Conservation (phyloP, 495 filamentous ascomycete genomes). For the Neurospora intermedia region DNA sequence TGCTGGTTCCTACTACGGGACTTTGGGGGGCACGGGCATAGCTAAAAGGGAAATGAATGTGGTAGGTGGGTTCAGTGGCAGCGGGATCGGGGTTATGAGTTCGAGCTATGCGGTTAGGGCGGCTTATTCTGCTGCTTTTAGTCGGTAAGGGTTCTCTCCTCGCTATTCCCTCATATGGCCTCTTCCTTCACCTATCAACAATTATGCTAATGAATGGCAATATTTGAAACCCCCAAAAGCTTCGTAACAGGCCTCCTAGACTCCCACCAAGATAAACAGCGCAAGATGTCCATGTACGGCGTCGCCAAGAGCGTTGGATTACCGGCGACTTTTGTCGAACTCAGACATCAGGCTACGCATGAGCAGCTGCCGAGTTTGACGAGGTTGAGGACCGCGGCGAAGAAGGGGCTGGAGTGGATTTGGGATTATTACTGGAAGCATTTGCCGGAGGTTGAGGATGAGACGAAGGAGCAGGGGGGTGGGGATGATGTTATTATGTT, state of each 20-base stretch:
- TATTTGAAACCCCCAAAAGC: constrained; percentile 32
- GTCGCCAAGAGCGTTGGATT: constrained; percentile 65
- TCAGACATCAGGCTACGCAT: constrained; percentile 84
- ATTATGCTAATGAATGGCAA: too few relatives aligned
- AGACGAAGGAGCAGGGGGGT: neutral
- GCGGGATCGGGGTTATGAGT: constrained; percentile 4
- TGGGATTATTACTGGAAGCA: constrained; percentile 77
- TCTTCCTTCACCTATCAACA: too few relatives aligned
- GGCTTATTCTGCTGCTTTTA: constrained; percentile 38
- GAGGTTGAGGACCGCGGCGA: constrained; percentile 53
- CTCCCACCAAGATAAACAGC: constrained; percentile 54
- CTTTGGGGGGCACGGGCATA: constrained; percentile 38
- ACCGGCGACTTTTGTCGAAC: constrained; percentile 76
- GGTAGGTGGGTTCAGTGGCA: constrained; percentile 25
- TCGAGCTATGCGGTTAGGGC: constrained; percentile 32
- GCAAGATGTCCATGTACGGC: constrained; percentile 72
- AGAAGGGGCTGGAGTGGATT: constrained; percentile 69
- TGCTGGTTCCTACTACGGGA: neutral
- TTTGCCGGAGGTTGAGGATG: constrained; percentile 19
- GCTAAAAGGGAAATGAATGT: constrained; percentile 39
- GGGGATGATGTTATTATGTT: neutral
- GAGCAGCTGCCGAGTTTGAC: constrained; percentile 68
- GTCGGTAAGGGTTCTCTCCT: constrained; percentile 27
- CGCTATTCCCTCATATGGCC: too few relatives aligned
- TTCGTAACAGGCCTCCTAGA: constrained; percentile 89